Conservation (phyloP, 1,139 yeast genomes). For the Spathaspora sp. region DNA sequence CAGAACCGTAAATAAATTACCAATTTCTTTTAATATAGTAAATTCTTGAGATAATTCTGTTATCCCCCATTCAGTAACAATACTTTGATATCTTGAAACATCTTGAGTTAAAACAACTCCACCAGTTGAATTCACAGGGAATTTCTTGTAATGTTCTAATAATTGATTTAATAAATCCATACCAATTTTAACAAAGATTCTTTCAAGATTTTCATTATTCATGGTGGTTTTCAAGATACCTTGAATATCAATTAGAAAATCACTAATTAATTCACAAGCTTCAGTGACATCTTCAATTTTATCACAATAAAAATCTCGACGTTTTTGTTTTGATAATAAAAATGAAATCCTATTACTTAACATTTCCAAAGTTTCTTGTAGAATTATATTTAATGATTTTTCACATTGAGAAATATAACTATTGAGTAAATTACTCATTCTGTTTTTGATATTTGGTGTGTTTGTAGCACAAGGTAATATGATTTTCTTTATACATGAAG, state of each 20-base stretch:
- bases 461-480: conserved; percentile 71
- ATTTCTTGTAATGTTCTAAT: conserved; percentile 73
- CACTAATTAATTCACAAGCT: conserved; percentile 64
- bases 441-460: conserved; percentile 58
- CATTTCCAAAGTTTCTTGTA: conserved; percentile 56
- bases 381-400: conserved; percentile 62
- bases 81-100: conserved; percentile 72
- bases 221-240: conserved; percentile 35
- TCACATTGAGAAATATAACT: conserved; percentile 69
- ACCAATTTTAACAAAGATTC: conserved; percentile 61
- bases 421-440: conserved; percentile 66
- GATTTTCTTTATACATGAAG: conserved; percentile 70
- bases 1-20: conserved; percentile 82
- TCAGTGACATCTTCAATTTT: conserved; percentile 64
- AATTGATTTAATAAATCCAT: conserved; percentile 57
- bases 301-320: conserved; percentile 37
- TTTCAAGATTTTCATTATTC: conserved; percentile 53
- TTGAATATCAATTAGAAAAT: conserved; percentile 49
- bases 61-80: conserved; percentile 70
- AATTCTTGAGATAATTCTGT: conserved; percentile 67
- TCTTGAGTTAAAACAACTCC: conserved; percentile 86
- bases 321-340: conserved; percentile 47
- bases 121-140: conserved; percentile 76
- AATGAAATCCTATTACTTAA: conserved; percentile 47
- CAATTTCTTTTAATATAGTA: conserved; percentile 75